Percentiles rank a stretch among this genome's conserved stretches.
These are phyloP conservation scores for Kewa caespitosa DNA, from an alignment of 179 eudicot genomes.

Conservation along the genomic window DNA sequence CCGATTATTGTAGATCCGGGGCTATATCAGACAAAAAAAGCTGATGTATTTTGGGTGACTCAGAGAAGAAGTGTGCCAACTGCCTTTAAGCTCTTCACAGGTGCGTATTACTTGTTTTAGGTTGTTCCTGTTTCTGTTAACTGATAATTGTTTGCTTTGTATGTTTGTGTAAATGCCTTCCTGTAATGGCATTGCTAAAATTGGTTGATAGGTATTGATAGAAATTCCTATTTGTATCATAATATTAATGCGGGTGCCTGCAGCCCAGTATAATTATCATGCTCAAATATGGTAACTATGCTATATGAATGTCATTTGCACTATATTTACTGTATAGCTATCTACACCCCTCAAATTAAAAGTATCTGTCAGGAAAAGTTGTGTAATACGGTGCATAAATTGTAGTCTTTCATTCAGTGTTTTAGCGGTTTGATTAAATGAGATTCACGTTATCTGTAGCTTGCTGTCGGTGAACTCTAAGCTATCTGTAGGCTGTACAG, in stretches of 20 bases:
- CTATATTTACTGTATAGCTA: background rate
- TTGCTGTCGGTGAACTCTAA: background rate
- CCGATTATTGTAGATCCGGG: slow-evolving; percentile 89
- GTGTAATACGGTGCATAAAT: background rate
- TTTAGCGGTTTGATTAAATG: background rate
- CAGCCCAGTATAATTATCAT: background rate
- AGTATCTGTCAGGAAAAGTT: background rate
- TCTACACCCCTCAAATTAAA: background rate
- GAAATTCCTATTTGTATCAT: background rate
- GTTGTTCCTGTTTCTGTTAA: background rate
- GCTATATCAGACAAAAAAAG: slow-evolving; percentile 64
- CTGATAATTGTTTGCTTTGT: background rate
- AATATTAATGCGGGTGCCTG: background rate
- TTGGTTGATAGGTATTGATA: background rate
- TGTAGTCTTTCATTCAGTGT: background rate
- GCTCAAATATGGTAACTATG: background rate
- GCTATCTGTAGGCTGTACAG: background rate
- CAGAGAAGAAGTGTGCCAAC: slow-evolving; percentile 92
- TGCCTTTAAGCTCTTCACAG: slow-evolving; percentile 91
- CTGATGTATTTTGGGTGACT: slow-evolving; percentile 88
- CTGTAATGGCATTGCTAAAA: background rate
- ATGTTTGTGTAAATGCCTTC: background rate
- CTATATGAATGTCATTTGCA: background rate
- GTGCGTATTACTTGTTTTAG: slow-evolving; percentile 34
- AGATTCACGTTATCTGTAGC: background rate